Percentiles rank a stretch among this genome's conserved stretches.
These are phyloP conservation scores for Dioszegia hungarica DNA, from an alignment of 768 basidiomycete species.

Conservation along the genomic window DNA sequence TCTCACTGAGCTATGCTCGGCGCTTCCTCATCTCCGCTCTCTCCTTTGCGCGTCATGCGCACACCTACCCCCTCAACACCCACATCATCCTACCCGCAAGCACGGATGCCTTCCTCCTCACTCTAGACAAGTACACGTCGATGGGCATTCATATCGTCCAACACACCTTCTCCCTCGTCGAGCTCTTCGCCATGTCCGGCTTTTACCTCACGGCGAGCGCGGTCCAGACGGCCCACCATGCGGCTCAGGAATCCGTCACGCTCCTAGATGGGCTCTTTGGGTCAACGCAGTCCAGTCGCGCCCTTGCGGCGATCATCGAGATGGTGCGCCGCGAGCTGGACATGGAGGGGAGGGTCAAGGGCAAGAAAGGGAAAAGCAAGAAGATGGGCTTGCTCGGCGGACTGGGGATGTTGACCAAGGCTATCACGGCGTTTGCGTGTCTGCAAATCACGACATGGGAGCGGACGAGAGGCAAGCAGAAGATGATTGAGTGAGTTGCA, in stretches of 20 bases:
- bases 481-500: constrained; percentile 42
- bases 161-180: constrained; percentile 50
- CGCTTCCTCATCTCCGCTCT: constrained; percentile 47
- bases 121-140: constrained; percentile 50
- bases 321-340: constrained; percentile 46
- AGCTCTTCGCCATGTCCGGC: constrained; percentile 51
- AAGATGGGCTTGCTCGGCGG: constrained; percentile 16
- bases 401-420: constrained; percentile 48
- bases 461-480: constrained; percentile 35
- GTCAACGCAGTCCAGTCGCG: constrained; percentile 50
- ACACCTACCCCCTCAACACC: constrained; percentile 8
- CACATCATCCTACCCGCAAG: constrained; percentile 3
- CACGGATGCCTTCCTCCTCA: constrained; percentile 41
- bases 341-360: constrained; percentile 38
- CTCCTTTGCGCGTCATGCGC: constrained; percentile 42
- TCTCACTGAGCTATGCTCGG: constrained; percentile 43
- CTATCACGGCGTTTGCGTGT: constrained; percentile 50
- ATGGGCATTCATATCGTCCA: constrained; percentile 50
- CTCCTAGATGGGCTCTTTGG: constrained; percentile 47
- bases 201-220: constrained; percentile 48
- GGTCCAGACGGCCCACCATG: constrained; percentile 41
- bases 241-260: constrained; percentile 36
- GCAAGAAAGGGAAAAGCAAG: constrained; percentile 9
- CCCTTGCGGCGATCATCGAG: constrained; percentile 48
- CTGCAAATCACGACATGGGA: constrained; percentile 49